These are phyloP conservation scores for Candida fluviatilis DNA, from an alignment of 805 yeast genomes.

Conservation along the genomic window DNA sequence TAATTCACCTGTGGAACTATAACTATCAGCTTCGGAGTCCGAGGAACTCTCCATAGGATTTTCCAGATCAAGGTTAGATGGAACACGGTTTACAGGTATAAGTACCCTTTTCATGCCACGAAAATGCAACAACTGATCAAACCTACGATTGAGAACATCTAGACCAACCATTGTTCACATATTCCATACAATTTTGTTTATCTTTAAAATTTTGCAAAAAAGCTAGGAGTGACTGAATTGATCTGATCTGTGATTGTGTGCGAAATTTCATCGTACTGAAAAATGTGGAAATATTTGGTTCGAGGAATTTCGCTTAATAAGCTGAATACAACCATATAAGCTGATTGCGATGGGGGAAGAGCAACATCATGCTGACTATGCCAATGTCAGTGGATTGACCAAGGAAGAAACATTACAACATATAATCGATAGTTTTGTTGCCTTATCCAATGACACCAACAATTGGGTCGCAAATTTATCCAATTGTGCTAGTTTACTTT, in stretches of 20 bases:
- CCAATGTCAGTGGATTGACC: constrained; percentile 43
- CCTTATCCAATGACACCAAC: constrained; percentile 55
- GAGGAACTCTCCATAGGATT: background rate
- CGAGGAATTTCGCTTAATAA: no score
- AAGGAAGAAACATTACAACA: constrained; percentile 56
- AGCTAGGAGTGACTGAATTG: no score
- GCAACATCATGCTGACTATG: constrained; percentile 66
- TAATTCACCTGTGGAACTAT: no score
- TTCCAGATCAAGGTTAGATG: background rate
- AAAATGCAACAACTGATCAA: background rate
- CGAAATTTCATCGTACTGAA: no score
- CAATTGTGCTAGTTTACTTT: constrained; percentile 78
- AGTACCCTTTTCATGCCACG: background rate
- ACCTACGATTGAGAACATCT: constrained; percentile 2
- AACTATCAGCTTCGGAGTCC: background rate
- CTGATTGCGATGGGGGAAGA: constrained; percentile 13
- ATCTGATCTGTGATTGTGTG: no score
- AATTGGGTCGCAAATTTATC: constrained; percentile 91
- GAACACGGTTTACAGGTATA: background rate
- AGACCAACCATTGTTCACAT: background rate
- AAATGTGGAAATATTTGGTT: no score
- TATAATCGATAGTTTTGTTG: constrained; percentile 58
- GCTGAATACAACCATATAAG: no score
- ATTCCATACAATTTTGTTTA: background rate
- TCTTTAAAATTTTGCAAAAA: no score